phyloP scores from a whole-genome alignment of 129 eudicot genomes.

The Cynara cardunculus region DNA sequence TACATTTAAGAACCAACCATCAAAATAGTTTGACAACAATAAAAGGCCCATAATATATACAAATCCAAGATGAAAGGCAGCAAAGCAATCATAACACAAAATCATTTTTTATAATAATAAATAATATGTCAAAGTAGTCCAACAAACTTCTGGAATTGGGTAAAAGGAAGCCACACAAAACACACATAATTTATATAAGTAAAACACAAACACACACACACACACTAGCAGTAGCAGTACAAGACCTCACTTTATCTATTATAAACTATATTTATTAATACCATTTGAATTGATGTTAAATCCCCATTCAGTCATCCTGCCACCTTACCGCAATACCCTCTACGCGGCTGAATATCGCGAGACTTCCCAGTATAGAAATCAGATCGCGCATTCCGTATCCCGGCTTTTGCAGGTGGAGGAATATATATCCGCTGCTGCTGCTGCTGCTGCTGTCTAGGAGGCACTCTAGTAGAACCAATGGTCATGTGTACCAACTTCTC shows the following conservation, averaged over 20 bases:
- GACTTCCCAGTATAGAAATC: slow-evolving; percentile 45
- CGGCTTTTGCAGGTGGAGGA: slow-evolving; percentile 74
- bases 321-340: slow-evolving; percentile 48
- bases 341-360: slow-evolving; percentile 18
- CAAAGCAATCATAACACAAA: background rate
- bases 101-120: background rate
- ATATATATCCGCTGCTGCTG: slow-evolving; percentile 13
- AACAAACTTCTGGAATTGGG: background rate
- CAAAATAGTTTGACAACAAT: no score
- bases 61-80: background rate
- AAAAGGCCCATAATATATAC: no score
- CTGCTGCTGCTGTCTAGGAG: slow-evolving; percentile 27
- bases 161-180: background rate
- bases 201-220: background rate
- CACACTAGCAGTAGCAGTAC: background rate
- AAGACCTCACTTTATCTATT: background rate
- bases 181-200: background rate
- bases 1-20: no score
- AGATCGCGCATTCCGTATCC: slow-evolving; percentile 53
- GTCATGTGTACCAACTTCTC: slow-evolving; percentile 60
- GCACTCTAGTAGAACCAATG: slow-evolving; percentile 36
- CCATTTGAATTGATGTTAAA: background rate
- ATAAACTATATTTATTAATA: background rate
- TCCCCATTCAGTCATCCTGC: slow-evolving; percentile 55
- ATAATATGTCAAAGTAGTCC: background rate